These are phyloP conservation scores for Rickenella mellea DNA, from an alignment of 768 basidiomycete species.

Conservation along the genomic window DNA sequence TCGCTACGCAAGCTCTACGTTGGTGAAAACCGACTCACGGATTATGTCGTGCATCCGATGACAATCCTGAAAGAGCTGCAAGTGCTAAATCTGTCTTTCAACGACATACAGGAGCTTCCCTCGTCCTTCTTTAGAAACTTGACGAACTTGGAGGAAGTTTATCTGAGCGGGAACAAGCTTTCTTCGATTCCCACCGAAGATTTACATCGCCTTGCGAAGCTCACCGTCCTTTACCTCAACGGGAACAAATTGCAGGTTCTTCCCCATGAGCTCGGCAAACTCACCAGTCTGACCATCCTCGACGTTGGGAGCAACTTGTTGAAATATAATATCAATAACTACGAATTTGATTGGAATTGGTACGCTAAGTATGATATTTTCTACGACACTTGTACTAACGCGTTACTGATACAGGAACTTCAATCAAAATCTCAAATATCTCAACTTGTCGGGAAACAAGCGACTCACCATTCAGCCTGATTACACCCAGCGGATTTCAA, in stretches of 20 bases:
- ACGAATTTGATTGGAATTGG: conserved; percentile 99
- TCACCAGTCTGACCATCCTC: conserved; percentile 66
- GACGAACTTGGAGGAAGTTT: conserved; percentile 70
- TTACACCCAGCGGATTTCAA: conserved; percentile 19
- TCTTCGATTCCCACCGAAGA: conserved; percentile 87
- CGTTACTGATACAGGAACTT: conserved; percentile 64
- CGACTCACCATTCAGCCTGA: conserved; percentile 90
- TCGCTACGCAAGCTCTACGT: conserved; percentile 75
- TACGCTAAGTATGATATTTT: conserved; percentile 25
- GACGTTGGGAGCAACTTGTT: conserved; percentile 91
- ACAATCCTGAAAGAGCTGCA: conserved; percentile 68
- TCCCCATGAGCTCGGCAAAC: conserved; percentile 82
- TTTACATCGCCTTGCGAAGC: conserved; percentile 54
- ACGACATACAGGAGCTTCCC: conserved; percentile 86
- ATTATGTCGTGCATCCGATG: conserved; percentile 68
- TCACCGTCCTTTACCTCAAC: conserved; percentile 79
- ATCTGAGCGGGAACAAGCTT: conserved; percentile 92
- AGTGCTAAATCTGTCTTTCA: conserved; percentile 89
- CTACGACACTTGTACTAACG: not conserved
- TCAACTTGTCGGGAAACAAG: conserved; percentile 96
- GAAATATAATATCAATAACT: conserved; percentile 97
- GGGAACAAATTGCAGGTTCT: conserved; percentile 90
- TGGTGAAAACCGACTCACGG: conserved; percentile 81
- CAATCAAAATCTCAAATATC: conserved; percentile 85
- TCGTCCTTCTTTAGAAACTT: conserved; percentile 65